phyloP scores from a whole-genome alignment of 148 eudicot genomes.

The Rhododendron simsii region DNA sequence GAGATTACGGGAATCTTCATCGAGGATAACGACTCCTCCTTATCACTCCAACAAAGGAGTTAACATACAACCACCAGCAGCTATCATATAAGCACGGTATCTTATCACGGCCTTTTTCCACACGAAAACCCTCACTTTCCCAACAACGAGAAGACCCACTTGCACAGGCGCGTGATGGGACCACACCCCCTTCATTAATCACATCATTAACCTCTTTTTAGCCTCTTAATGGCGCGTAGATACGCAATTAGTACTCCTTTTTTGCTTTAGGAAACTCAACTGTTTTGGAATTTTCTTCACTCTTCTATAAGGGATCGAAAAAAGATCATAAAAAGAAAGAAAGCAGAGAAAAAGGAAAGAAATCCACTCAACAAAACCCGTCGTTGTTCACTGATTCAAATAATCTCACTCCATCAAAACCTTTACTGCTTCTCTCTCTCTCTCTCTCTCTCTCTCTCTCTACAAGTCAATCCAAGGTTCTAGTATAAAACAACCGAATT shows the following conservation, averaged over 20 bases:
- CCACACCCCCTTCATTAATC: neutral
- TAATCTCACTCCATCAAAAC: neutral
- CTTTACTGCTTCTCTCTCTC: neutral
- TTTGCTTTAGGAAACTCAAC: neutral
- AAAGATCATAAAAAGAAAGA: neutral
- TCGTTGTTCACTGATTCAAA: conserved; percentile 5
- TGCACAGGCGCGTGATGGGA: neutral
- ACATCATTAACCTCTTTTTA: neutral
- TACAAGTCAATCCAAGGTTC: conserved; percentile 1
- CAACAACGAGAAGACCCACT: neutral
- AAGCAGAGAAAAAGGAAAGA: neutral
- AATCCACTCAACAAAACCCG: neutral
- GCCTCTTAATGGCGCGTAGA: neutral
- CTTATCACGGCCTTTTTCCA: neutral
- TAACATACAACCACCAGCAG: neutral
- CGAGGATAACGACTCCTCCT: neutral
- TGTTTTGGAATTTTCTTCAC: neutral
- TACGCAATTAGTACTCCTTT: neutral
- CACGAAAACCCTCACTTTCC: neutral
- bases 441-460: conserved; percentile 4
- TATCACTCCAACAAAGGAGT: neutral
- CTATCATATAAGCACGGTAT: neutral
- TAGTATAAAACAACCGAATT: neutral
- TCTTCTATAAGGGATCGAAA: neutral
- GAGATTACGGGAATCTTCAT: neutral